Conservation (phyloP, 768 basidiomycete species). For the Sarcomyxa edulis region DNA sequence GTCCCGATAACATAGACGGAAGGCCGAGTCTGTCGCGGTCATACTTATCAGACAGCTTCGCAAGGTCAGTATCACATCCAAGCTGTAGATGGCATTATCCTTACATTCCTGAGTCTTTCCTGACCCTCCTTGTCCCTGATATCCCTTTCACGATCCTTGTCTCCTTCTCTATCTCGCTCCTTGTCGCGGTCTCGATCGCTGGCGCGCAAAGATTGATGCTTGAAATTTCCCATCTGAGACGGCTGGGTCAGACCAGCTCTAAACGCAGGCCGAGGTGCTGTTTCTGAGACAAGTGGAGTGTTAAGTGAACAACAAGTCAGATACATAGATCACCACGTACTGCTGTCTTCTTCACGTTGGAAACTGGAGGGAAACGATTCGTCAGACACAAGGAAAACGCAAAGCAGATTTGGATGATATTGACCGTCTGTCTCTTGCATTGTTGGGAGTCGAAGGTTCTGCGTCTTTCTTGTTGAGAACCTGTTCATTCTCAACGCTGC, state of each 20-base stretch:
- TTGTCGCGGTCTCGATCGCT: constrained; percentile 53
- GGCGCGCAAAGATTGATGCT: constrained; percentile 76
- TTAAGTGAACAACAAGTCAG: neutral
- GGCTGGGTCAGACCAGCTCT: constrained; percentile 72
- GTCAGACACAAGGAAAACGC: constrained; percentile 6
- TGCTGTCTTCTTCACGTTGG: constrained; percentile 75
- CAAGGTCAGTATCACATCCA: neutral
- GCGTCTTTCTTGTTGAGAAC: constrained; percentile 62
- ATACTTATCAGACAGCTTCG: constrained; percentile 88
- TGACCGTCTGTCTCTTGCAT: constrained; percentile 66
- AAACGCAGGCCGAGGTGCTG: constrained; percentile 60
- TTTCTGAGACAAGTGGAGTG: constrained; percentile 28
- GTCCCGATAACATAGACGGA: constrained; percentile 29
- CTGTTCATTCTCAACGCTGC: constrained; percentile 56
- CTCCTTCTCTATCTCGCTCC: constrained; percentile 45
- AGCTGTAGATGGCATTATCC: constrained; percentile 18
- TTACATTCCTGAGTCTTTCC: constrained; percentile 70
- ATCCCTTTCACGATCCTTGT: constrained; percentile 54
- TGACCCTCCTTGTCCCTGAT: constrained; percentile 71
- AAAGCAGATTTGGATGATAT: constrained; percentile 9
- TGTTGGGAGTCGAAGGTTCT: constrained; percentile 50
- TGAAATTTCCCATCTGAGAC: constrained; percentile 91
- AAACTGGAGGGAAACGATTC: constrained; percentile 41
- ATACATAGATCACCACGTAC: constrained; percentile 28
- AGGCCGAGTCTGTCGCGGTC: constrained; percentile 74